These are phyloP conservation scores for Penicillium sp. DNA, from an alignment of 2,329 filamentous ascomycete species.

Conservation along the genomic window DNA sequence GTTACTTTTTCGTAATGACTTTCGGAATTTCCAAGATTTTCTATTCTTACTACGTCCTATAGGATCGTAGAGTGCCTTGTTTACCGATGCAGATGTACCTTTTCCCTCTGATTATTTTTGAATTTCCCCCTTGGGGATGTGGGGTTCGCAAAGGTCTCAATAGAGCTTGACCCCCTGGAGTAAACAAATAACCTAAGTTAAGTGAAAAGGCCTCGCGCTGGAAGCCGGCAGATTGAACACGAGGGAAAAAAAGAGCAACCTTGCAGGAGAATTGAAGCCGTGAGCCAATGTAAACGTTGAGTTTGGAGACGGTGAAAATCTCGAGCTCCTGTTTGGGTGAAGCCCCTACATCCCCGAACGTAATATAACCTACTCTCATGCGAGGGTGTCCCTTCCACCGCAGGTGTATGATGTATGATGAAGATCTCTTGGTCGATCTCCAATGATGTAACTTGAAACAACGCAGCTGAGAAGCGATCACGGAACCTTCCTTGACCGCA, in stretches of 20 bases:
- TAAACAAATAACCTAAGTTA: not conserved
- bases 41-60: not conserved
- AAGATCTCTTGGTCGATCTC: not conserved
- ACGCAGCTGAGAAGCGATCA: not conserved
- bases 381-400: constrained; percentile 7
- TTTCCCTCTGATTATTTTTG: constrained; percentile 3
- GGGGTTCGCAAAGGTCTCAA: constrained; percentile 18
- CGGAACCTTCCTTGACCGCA: constrained; percentile 20
- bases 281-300: not conserved
- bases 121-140: constrained; percentile 21
- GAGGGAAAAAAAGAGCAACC: constrained; percentile 16
- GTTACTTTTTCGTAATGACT: not conserved
- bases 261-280: constrained; percentile 13
- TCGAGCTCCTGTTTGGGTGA: not conserved
- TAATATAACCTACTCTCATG: constrained; percentile 12
- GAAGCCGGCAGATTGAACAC: constrained; percentile 16
- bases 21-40: not conserved
- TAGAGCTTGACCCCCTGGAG: constrained; percentile 19
- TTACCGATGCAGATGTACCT: not conserved
- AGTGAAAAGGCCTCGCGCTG: not conserved
- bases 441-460: constrained; percentile 11
- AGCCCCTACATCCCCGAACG: constrained; percentile 4
- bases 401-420: constrained; percentile 10
- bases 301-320: constrained; percentile 5
- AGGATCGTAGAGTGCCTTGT: not conserved